Evolutionary conservation across 1,284 basidiomycete species (phyloP).

Genomic region (Golubevia pallescens): DNA sequence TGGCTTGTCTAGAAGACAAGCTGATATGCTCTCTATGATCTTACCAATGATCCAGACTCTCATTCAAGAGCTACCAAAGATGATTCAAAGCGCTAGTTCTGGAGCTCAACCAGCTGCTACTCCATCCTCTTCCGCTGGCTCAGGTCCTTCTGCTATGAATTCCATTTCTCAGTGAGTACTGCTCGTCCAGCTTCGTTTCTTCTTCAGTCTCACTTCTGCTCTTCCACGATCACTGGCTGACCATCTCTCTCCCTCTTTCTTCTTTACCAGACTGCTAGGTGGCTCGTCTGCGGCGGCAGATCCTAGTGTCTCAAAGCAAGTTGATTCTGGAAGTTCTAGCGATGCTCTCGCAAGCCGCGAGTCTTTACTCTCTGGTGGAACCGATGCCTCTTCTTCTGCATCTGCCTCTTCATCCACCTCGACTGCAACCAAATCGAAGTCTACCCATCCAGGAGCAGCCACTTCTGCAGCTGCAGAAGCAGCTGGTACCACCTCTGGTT

Average conservation of each 20-base stretch:
- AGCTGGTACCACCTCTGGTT: too few relatives aligned
- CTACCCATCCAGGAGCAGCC: not conserved
- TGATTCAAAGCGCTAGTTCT: constrained; percentile 15
- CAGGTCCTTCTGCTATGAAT: not conserved
- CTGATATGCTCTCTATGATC: constrained; percentile 21
- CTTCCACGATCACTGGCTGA: too few relatives aligned
- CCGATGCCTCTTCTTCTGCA: constrained; percentile 15
- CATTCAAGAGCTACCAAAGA: constrained; percentile 22
- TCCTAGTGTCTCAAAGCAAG: too few relatives aligned
- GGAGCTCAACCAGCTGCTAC: not conserved
- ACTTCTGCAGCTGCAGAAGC: not conserved
- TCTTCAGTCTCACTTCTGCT: too few relatives aligned
- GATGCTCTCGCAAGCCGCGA: too few relatives aligned
- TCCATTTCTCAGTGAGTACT: not conserved
- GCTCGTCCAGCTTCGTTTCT: too few relatives aligned
- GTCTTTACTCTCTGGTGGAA: too few relatives aligned
- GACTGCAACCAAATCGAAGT: not conserved
- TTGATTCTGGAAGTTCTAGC: too few relatives aligned
- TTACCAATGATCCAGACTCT: constrained; percentile 38
- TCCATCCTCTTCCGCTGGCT: not conserved
- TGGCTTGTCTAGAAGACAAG: constrained; percentile 19
- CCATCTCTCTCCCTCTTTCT: constrained; percentile 8
- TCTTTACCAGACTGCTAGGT: too few relatives aligned
- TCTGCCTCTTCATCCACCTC: constrained; percentile 13
- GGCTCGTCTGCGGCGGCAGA: too few relatives aligned